Evolutionary conservation across 2,329 filamentous ascomycete species (phyloP).

Genomic region (Colletotrichum scovillei): DNA sequence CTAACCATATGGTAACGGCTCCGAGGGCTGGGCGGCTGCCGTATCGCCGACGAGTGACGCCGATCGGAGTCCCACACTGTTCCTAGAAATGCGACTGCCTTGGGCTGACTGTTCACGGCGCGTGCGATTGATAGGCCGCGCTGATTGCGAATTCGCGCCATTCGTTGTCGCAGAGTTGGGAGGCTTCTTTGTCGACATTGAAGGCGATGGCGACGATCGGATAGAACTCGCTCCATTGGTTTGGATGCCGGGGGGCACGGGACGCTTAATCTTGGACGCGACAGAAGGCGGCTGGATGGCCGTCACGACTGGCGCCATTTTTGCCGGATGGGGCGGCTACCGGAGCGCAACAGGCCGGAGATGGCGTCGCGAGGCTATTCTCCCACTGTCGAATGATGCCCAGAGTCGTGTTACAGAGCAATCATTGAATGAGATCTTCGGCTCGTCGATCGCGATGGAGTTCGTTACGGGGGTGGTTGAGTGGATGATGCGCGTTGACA

Average conservation of each 20-base stretch:
- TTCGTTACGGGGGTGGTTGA: not conserved
- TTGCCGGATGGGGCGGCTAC: slow-evolving; percentile 27
- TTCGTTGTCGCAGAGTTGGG: slow-evolving; percentile 54
- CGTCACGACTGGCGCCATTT: slow-evolving; percentile 68
- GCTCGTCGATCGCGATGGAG: slow-evolving; percentile 26
- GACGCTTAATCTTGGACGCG: slow-evolving; percentile 74
- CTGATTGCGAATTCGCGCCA: slow-evolving; percentile 52
- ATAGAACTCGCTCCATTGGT: slow-evolving; percentile 70
- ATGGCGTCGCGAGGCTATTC: slow-evolving; percentile 10
- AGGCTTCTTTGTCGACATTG: slow-evolving; percentile 66
- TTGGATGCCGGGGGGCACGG: slow-evolving; percentile 73
- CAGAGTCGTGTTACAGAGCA: slow-evolving; percentile 10
- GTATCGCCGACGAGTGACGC: slow-evolving; percentile 60
- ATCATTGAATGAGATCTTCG: slow-evolving; percentile 15
- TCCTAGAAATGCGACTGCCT: slow-evolving; percentile 60
- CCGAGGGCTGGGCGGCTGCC: slow-evolving; percentile 48
- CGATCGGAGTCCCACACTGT: slow-evolving; percentile 61
- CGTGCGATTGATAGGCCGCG: slow-evolving; percentile 66
- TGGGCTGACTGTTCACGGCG: slow-evolving; percentile 67
- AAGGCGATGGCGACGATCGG: slow-evolving; percentile 70
- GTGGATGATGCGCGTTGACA: slow-evolving; percentile 27
- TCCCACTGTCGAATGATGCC: slow-evolving; percentile 17
- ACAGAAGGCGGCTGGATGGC: slow-evolving; percentile 55
- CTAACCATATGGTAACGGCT: slow-evolving; percentile 66
- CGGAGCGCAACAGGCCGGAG: slow-evolving; percentile 13